A percentile compares a stretch with the other conserved stretches of the same genome.
These are phyloP conservation scores for Microascus cirrosus DNA, from an alignment of 2,329 filamentous ascomycete genomes.

Conservation along the genomic window DNA sequence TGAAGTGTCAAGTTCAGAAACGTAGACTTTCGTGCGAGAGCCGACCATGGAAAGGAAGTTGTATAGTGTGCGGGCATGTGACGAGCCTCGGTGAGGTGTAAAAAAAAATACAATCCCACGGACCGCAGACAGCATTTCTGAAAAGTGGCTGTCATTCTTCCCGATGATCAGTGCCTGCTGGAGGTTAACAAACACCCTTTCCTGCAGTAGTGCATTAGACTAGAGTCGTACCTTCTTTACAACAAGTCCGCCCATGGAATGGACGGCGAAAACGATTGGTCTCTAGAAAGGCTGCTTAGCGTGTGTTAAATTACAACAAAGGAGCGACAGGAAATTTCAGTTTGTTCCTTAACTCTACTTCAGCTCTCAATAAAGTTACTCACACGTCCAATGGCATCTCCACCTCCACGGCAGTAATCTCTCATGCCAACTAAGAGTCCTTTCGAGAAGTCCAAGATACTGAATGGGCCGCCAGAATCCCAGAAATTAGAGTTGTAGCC, in stretches of 20 bases:
- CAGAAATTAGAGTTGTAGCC: neutral
- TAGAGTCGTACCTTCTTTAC: neutral
- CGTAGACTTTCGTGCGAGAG: neutral
- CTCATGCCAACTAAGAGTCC: neutral
- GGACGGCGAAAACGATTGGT: neutral
- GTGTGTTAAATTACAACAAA: neutral
- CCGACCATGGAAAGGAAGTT: neutral
- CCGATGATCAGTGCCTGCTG: neutral
- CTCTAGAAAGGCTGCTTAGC: neutral
- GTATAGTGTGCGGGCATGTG: neutral
- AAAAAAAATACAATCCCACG: neutral
- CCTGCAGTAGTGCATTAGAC: neutral
- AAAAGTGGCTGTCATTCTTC: neutral
- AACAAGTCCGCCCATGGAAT: constrained; percentile 1
- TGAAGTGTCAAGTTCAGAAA: neutral
- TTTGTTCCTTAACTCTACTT: neutral
- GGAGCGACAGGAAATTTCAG: neutral
- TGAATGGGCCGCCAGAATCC: neutral
- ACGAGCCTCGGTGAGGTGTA: neutral
- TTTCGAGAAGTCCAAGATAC: neutral
- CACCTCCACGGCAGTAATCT: neutral
- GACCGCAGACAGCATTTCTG: neutral
- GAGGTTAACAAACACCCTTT: neutral
- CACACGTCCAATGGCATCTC: neutral
- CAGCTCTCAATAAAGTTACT: neutral